These are phyloP conservation scores for Inonotus obliquus DNA, from an alignment of 1,284 basidiomycete species.

Conservation along the genomic window DNA sequence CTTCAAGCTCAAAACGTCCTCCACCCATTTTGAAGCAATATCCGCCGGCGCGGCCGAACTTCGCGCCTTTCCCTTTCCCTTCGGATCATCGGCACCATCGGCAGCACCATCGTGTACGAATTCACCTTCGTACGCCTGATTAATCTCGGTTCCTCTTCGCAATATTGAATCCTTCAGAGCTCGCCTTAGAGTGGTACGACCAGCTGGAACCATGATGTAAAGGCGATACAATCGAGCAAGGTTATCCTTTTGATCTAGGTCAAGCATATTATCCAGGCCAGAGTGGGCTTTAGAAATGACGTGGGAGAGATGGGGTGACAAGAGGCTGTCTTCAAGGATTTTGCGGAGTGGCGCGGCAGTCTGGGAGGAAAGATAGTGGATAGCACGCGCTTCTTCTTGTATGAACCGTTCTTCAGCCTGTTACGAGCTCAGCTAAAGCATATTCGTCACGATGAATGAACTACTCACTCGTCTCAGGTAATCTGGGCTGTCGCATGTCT, in stretches of 20 bases:
- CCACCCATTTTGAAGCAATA: conserved; percentile 89
- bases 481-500: conserved; percentile 75
- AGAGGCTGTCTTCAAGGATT: conserved; percentile 75
- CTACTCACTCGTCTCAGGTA: conserved; percentile 74
- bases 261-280: conserved; percentile 87
- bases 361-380: conserved; percentile 82
- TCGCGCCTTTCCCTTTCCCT: conserved; percentile 59
- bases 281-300: conserved; percentile 82
- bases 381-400: conserved; percentile 84
- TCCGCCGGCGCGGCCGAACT: conserved; percentile 39
- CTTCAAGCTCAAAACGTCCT: conserved; percentile 88
- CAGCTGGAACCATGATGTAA: conserved; percentile 68
- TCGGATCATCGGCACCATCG: conserved; percentile 38
- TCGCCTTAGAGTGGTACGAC: conserved; percentile 61
- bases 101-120: conserved; percentile 33
- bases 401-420: conserved; percentile 83
- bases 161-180: conserved; percentile 76
- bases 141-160: conserved; percentile 79
- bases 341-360: conserved; percentile 69
- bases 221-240: conserved; percentile 80
- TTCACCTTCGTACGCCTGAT: conserved; percentile 43
- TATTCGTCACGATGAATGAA: conserved; percentile 15
- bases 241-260: conserved; percentile 74
- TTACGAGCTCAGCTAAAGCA: not conserved
- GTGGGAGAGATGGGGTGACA: conserved; percentile 71